Base-by-base conservation (phyloP, 2,329 filamentous ascomycete genomes). In the Diplocarpon mali region DNA sequence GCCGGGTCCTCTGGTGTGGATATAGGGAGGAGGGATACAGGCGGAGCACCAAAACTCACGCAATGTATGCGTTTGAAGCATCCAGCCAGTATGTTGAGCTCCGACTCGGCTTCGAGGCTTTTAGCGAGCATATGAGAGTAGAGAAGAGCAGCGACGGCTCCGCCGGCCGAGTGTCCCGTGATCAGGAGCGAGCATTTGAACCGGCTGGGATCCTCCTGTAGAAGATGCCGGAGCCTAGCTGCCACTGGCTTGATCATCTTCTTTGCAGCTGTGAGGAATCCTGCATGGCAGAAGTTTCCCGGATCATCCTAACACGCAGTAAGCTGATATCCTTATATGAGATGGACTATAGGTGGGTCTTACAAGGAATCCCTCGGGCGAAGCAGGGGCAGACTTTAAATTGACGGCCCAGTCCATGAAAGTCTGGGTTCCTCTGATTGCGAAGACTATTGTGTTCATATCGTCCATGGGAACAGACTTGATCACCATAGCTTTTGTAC, bases 391-490 rank as follows among this genome's bases (percentile, higher is more conserved):
- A 1, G 75, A 75, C 40, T 84, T 77, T 43, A 92, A 72, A 61
- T 94, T 93, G 37, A 92, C 83, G 1, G 83, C 75, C 87, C 87
- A 94, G 64, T 94, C 87, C 67, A 84, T 78, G 54, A 92, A 84
- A 6, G 77, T 83, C 17, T 85, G 78, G 0, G 80, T 87, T 15
- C 87, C 87, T 15, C 87, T 77, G 50, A 94, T 85, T 12, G 87
- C 85, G 57, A 94, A 85, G 10, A 93, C 82, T 44, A 94, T 81
- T 14, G 81, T 80, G 59, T 85, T 78, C 67, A 81, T 78, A 56
- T 85, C 72, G 57, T 92, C 85, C 60, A 88, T 77, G 1, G 85
- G 78, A 0, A 89, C 72, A 0, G 82, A 86, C 59, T 89, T 90
- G 59, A 93, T 80, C 13, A 85, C 78, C 80, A 90, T 90, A 17